Evolutionary conservation across 2,329 filamentous ascomycete genomes (phyloP).

Genomic region (Alternaria ventricosa): DNA sequence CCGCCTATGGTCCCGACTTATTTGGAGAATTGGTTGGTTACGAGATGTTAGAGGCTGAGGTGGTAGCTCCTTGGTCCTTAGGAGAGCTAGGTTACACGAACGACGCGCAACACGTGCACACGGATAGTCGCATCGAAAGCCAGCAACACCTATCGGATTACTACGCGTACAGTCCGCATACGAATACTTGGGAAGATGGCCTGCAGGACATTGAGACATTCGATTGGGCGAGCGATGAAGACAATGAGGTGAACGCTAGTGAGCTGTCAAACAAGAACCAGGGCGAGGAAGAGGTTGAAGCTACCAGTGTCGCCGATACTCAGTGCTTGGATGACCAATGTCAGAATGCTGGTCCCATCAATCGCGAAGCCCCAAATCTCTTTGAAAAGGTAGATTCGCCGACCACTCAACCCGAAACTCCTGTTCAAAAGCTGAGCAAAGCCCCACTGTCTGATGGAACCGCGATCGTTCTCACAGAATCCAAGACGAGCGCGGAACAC

Average conservation of each 20-base stretch:
- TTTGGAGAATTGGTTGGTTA: background rate
- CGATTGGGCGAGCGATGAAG: conserved; percentile 23
- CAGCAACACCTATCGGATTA: conserved; percentile 9
- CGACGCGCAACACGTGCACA: background rate
- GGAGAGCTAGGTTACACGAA: conserved; percentile 6
- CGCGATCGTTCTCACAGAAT: background rate
- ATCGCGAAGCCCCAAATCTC: background rate
- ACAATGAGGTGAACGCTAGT: background rate
- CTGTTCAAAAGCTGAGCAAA: background rate
- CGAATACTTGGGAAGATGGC: conserved; percentile 28
- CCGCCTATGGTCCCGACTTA: background rate
- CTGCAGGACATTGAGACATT: conserved; percentile 30
- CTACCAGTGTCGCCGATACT: background rate
- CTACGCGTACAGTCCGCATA: conserved; percentile 9
- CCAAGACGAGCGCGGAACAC: background rate
- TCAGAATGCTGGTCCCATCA: background rate
- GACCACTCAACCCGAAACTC: background rate
- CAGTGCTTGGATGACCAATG: background rate
- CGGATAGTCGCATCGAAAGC: conserved; percentile 10
- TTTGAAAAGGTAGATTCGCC: background rate
- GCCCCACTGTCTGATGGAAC: background rate
- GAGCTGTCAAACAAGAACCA: background rate
- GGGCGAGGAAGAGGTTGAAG: background rate
- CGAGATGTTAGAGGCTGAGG: background rate
- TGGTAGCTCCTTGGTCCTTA: background rate